A percentile compares a stretch with the other conserved stretches of the same genome.
Evolutionary conservation across 2,329 filamentous ascomycete species (phyloP).

Genomic region (Hymenotorrendiella dingleyae): DNA sequence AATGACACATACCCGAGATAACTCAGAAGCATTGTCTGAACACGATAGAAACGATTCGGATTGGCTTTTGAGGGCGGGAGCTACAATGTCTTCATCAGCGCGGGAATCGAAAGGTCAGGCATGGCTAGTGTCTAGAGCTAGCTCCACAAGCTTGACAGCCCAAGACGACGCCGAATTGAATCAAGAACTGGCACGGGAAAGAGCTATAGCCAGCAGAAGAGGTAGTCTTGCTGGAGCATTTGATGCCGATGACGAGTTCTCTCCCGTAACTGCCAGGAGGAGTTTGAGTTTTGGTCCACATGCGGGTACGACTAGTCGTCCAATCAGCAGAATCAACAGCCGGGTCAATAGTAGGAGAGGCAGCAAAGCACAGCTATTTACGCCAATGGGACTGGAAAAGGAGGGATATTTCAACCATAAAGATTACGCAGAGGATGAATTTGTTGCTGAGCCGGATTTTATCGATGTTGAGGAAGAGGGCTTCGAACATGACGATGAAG

Average conservation of each 20-base stretch:
- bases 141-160: conserved; percentile 55
- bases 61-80: conserved; percentile 60
- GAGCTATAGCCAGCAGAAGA: conserved; percentile 29
- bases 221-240: conserved; percentile 23
- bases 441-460: conserved; percentile 52
- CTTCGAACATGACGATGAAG: conserved; percentile 45
- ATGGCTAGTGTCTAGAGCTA: conserved; percentile 61
- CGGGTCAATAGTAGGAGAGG: conserved; percentile 32
- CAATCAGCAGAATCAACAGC: conserved; percentile 42
- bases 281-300: conserved; percentile 32
- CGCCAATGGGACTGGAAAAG: conserved; percentile 39
- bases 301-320: conserved; percentile 38
- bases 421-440: conserved; percentile 29
- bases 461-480: conserved; percentile 54
- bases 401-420: conserved; percentile 39
- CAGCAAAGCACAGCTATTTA: conserved; percentile 27
- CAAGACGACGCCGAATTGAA: conserved; percentile 47
- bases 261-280: conserved; percentile 27
- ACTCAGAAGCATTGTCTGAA: conserved; percentile 26
- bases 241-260: conserved; percentile 33
- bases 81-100: conserved; percentile 54
- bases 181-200: conserved; percentile 45
- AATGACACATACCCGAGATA: conserved; percentile 21
- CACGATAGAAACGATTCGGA: conserved; percentile 47
- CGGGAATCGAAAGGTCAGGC: conserved; percentile 63